A percentile compares a stretch with the other conserved stretches of the same genome.
Conservation (phyloP, 257 asterid species). For the Nicotiana noctiflora region DNA sequence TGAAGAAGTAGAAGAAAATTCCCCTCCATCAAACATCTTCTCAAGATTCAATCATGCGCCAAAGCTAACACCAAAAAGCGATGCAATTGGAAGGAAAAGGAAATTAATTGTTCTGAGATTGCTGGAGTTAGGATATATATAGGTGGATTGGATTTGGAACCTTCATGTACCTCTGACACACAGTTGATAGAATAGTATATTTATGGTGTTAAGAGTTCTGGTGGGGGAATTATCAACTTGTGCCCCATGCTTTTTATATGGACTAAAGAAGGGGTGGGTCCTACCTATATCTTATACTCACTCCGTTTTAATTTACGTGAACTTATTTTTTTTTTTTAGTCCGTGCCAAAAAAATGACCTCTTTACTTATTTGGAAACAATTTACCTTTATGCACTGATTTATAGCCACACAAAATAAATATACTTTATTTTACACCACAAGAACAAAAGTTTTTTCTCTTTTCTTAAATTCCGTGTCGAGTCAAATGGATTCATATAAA, state of each 20-base stretch:
- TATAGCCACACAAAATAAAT: too few relatives aligned
- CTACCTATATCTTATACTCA: background rate
- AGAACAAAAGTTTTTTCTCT: too few relatives aligned
- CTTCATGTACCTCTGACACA: background rate
- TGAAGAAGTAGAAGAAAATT: conserved; percentile 14
- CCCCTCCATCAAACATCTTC: conserved; percentile 20
- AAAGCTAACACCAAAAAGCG: background rate
- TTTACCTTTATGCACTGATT: too few relatives aligned
- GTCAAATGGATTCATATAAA: too few relatives aligned
- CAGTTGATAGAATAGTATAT: background rate
- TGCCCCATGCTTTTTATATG: background rate
- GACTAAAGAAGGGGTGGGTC: background rate
- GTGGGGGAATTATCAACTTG: background rate
- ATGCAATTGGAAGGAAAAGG: background rate
- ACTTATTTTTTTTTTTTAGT: too few relatives aligned
- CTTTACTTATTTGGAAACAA: too few relatives aligned
- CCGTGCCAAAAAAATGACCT: too few relatives aligned
- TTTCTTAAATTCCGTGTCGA: too few relatives aligned
- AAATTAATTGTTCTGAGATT: background rate
- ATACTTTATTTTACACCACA: too few relatives aligned
- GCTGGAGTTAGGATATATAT: background rate
- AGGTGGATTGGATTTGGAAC: background rate
- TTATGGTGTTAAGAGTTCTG: background rate
- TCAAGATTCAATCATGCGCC: background rate
- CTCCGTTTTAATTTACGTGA: too few relatives aligned